Evolutionary conservation across 495 filamentous ascomycete genomes (phyloP).

Genomic region (Astrothelium macrocarpum): DNA sequence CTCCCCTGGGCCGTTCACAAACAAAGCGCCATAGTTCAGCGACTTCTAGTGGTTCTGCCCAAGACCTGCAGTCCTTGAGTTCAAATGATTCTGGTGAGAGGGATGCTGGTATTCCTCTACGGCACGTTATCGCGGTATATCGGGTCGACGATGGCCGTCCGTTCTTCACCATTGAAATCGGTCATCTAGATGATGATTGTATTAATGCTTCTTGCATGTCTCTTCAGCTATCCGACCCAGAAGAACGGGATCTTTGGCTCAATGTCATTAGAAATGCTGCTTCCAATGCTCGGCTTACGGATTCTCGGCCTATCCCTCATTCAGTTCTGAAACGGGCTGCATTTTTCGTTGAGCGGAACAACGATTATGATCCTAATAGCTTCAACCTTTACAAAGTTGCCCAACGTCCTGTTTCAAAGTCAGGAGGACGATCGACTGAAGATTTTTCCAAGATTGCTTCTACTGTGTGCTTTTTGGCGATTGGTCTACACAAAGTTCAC

Average conservation of each 20-base stretch:
- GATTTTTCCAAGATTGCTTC: constrained; percentile 64
- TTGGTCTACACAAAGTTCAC: constrained; percentile 76
- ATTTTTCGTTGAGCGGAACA: constrained; percentile 58
- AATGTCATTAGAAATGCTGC: constrained; percentile 54
- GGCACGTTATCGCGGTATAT: constrained; percentile 68
- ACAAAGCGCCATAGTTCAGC: constrained; percentile 34
- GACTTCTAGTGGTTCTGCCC: constrained; percentile 50
- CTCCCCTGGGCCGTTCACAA: constrained; percentile 13
- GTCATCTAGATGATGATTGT: constrained; percentile 62
- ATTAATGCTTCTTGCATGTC: constrained; percentile 50
- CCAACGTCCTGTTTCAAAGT: constrained; percentile 55
- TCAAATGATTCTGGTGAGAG: constrained; percentile 38
- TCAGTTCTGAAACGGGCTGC: constrained; percentile 56
- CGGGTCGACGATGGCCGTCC: constrained; percentile 69
- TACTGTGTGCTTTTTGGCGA: constrained; percentile 70
- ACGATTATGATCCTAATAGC: constrained; percentile 59
- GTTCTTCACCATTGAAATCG: constrained; percentile 71
- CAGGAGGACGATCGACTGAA: constrained; percentile 57
- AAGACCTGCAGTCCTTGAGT: constrained; percentile 46
- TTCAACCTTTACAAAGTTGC: constrained; percentile 80
- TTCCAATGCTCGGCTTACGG: constrained; percentile 43
- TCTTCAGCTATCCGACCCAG: constrained; percentile 62
- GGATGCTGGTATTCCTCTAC: constrained; percentile 54
- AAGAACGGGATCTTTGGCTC: constrained; percentile 69
- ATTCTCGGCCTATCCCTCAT: constrained; percentile 47